phyloP scores from a whole-genome alignment of 805 yeast species.

The Soucietia sequanensis region DNA sequence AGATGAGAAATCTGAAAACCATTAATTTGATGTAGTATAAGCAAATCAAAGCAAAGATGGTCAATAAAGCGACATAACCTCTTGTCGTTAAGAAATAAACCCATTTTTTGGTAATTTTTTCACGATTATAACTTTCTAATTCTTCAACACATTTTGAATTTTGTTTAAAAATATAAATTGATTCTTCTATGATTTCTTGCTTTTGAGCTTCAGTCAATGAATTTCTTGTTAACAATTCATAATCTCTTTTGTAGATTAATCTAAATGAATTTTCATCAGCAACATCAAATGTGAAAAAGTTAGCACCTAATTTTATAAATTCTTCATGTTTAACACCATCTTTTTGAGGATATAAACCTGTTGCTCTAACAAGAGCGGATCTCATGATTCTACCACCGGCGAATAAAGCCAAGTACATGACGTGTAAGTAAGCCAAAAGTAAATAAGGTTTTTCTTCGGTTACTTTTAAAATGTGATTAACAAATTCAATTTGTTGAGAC shows the following conservation, averaged over 20 bases:
- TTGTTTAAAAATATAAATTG: conserved; percentile 62
- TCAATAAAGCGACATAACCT: conserved; percentile 47
- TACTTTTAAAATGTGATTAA: conserved; percentile 54
- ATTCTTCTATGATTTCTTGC: conserved; percentile 64
- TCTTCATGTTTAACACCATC: conserved; percentile 66
- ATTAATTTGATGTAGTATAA: conserved; percentile 35
- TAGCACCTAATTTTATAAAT: conserved; percentile 59
- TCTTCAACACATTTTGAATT: conserved; percentile 62
- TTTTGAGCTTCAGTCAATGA: conserved; percentile 70
- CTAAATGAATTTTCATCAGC: conserved; percentile 67
- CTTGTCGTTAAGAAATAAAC: conserved; percentile 52
- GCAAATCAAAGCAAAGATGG: conserved; percentile 28
- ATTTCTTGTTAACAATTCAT: conserved; percentile 73
- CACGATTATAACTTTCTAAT: conserved; percentile 63
- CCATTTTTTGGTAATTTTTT: conserved; percentile 53
- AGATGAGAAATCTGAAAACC: conserved; percentile 13
- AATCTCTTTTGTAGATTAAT: conserved; percentile 66
- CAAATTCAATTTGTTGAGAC: conserved; percentile 60
- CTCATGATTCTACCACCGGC: conserved; percentile 82
- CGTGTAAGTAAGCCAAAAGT: conserved; percentile 79
- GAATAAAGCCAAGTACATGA: conserved; percentile 78
- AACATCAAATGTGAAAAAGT: conserved; percentile 68
- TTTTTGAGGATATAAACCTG: conserved; percentile 74
- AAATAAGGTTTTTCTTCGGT: conserved; percentile 66
- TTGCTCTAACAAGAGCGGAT: conserved; percentile 61